Evolutionary conservation across 2,329 filamentous ascomycete species (phyloP).

Genomic region (Penicillium freii): DNA sequence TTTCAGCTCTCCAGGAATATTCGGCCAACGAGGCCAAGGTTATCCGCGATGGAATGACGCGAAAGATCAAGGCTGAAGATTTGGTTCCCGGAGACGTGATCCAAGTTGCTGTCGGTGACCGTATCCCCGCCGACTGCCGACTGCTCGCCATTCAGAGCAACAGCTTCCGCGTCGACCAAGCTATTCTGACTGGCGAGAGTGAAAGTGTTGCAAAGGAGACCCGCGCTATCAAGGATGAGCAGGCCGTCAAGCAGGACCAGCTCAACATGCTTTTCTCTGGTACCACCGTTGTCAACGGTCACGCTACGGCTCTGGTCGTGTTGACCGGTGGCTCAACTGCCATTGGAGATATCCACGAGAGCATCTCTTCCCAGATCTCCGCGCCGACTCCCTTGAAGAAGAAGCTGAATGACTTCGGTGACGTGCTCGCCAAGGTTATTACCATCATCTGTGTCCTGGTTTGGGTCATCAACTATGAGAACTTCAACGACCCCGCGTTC

Average conservation of each 20-base stretch:
- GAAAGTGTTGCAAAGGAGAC: slow-evolving; percentile 91
- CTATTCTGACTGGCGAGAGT: slow-evolving; percentile 94
- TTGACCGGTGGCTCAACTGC: slow-evolving; percentile 86
- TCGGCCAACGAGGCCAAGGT: slow-evolving; percentile 97
- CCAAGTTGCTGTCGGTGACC: slow-evolving; percentile 82
- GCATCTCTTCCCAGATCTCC: slow-evolving; percentile 95
- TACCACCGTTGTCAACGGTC: slow-evolving; percentile 92
- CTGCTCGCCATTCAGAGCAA: slow-evolving; percentile 91
- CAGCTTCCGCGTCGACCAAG: slow-evolving; percentile 94
- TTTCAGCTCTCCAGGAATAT: slow-evolving; percentile 96
- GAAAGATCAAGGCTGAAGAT: slow-evolving; percentile 90
- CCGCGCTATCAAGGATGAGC: slow-evolving; percentile 65
- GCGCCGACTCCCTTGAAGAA: slow-evolving; percentile 96
- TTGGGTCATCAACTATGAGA: slow-evolving; percentile 97
- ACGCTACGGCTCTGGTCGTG: slow-evolving; percentile 86
- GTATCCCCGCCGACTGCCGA: slow-evolving; percentile 92
- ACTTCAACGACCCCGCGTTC: slow-evolving; percentile 93
- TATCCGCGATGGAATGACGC: slow-evolving; percentile 75
- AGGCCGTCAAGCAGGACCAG: slow-evolving; percentile 96
- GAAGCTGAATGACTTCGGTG: slow-evolving; percentile 97
- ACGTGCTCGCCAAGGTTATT: slow-evolving; percentile 94
- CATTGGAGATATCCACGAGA: slow-evolving; percentile 98
- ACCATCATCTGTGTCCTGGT: slow-evolving; percentile 94
- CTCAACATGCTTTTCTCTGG: slow-evolving; percentile 98
- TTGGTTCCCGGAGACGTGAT: slow-evolving; percentile 93